Evolutionary conservation across 257 asterid genomes (phyloP), one percentile per base, ranked within the genome.

Genomic region (Anisodus tanguticus): DNA sequence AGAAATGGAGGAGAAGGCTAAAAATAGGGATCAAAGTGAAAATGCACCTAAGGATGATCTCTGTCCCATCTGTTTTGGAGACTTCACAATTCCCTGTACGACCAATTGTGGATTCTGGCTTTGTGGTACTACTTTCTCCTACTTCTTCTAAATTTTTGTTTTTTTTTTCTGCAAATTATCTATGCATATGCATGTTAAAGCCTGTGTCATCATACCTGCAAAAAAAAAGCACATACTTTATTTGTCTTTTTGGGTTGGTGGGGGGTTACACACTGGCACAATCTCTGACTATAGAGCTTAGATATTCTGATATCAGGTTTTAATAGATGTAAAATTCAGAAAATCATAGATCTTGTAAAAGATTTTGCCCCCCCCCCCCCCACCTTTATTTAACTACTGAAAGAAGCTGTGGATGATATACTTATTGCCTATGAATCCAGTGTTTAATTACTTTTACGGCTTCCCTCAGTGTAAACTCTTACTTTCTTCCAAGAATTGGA

Each of bases 61-160:
- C 0, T 91, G 93, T 85, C 92, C 94, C 8, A 92, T 91, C 59
- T 92, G 95, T 84, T 92, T 91, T 60, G 93, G 90, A 47, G 85
- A 70, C 17, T 91, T 90, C 88, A 77, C 79, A 58, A 41, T 90
- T 19, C 91, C 94, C 1, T 91, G 93, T 79, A 87, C 85, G 83
- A 88, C 94, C 2, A 90, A 88, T 68, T 90, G 95, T 43, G 95
- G 92, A 10, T 92, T 89, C 86, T 92, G 91, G 91, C 91, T 87
- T 81, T 92, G 94, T 78, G 94, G 94, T 62, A 86, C 77, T 58
- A 19, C 39, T 62, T 62, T 19, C 39, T 17, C 15, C 11, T 62
- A 4, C 15, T 62, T 62, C 3, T 16, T 12, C 7, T 17, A 2
- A 1, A 22, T 22, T 22, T 62, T 8, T 3, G 3, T 60, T 60